Conservation (phyloP, 441 rosid species). For the Breynia disticha region DNA sequence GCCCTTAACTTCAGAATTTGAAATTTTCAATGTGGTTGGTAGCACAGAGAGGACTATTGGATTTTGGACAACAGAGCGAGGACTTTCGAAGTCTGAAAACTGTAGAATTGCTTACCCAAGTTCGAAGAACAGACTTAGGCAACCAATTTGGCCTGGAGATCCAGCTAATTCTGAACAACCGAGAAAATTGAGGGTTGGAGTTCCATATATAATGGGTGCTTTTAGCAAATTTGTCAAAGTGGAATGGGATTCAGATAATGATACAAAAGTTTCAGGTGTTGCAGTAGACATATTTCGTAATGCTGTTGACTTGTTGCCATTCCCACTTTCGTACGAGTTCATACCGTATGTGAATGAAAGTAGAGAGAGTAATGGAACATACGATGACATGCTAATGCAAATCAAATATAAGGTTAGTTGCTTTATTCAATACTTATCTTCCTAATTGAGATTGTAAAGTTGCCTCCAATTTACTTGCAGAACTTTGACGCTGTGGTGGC, state of each 20-base stretch:
- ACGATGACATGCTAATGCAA: constrained; percentile 14
- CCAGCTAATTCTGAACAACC: constrained; percentile 12
- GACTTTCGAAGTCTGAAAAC: neutral
- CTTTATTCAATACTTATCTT: neutral
- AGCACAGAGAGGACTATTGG: constrained; percentile 21
- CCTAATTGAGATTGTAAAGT: too few relatives aligned
- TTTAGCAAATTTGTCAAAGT: constrained; percentile 16
- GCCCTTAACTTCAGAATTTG: neutral
- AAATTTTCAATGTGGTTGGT: constrained; percentile 22
- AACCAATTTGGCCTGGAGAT: constrained; percentile 31
- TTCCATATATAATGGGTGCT: constrained; percentile 15
- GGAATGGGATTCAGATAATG: neutral
- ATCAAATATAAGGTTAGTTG: constrained; percentile 16
- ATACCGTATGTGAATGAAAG: constrained; percentile 22
- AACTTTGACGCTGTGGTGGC: constrained; percentile 7
- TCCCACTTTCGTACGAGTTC: constrained; percentile 19
- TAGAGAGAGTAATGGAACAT: constrained; percentile 6
- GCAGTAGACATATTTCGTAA: constrained; percentile 29
- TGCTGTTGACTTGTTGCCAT: constrained; percentile 13
- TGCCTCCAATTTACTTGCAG: too few relatives aligned
- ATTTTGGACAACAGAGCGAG: constrained; percentile 22
- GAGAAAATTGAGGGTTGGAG: constrained; percentile 20
- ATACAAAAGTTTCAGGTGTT: constrained; percentile 16
- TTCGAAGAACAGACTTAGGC: neutral
- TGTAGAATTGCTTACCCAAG: neutral